phyloP scores from a whole-genome alignment of 1,284 basidiomycete genomes.

The Malassezia japonica region DNA sequence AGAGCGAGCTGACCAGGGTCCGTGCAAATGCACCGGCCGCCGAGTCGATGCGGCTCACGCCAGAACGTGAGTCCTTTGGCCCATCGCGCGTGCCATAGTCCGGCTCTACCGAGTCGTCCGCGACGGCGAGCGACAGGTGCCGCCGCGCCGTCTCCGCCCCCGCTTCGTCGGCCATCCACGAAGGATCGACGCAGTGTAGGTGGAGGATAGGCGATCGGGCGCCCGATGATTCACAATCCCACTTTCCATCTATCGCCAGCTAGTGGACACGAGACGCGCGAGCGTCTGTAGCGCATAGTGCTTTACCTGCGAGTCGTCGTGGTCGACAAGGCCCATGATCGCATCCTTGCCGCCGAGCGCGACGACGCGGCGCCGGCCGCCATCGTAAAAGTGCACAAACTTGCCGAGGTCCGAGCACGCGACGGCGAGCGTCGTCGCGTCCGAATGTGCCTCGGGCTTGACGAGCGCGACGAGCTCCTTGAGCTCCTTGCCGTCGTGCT shows the following conservation, averaged over 20 bases:
- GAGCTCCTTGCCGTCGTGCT: conserved; percentile 85
- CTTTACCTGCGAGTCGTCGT: conserved; percentile 75
- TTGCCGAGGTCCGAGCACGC: conserved; percentile 41
- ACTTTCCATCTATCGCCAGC: conserved; percentile 40
- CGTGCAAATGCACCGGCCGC: conserved; percentile 36
- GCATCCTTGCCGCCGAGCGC: conserved; percentile 77
- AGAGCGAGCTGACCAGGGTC: conserved; percentile 45
- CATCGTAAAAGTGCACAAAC: conserved; percentile 37
- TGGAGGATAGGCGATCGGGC: no score
- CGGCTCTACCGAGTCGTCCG: background rate
- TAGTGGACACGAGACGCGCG: conserved; percentile 33
- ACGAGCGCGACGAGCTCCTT: conserved; percentile 67
- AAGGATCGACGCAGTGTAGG: no score
- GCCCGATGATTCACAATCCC: no score
- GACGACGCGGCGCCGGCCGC: conserved; percentile 55
- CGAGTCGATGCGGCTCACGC: conserved; percentile 23
- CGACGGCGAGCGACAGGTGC: background rate
- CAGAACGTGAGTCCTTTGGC: background rate
- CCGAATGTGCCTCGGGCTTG: conserved; percentile 18
- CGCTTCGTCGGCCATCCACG: no score
- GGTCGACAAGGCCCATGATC: conserved; percentile 89
- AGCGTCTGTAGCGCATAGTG: conserved; percentile 64
- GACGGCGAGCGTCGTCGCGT: conserved; percentile 33
- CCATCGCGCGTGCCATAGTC: background rate
- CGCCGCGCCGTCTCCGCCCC: background rate